Percentiles rank a stretch among this genome's conserved stretches.
These are phyloP conservation scores for Sarcodon sp. DNA, from an alignment of 768 basidiomycete genomes.

Conservation along the genomic window DNA sequence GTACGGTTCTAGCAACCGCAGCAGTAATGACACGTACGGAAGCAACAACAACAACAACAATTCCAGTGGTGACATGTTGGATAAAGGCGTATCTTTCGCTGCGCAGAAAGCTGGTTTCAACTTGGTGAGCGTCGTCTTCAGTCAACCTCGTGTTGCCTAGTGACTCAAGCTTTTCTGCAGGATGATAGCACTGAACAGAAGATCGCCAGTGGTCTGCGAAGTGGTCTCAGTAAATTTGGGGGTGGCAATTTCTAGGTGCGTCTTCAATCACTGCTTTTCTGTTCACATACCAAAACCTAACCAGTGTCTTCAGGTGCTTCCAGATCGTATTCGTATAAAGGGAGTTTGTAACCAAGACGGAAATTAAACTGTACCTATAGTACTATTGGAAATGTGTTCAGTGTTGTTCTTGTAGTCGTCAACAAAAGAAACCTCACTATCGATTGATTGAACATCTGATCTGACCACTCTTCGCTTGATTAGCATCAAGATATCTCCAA, in stretches of 20 bases:
- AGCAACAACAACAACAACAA: constrained; percentile 11
- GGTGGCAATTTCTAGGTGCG: constrained; percentile 1
- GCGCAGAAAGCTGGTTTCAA: constrained; percentile 29
- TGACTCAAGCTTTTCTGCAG: constrained; percentile 6
- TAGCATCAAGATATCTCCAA: not conserved
- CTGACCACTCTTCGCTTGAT: not conserved
- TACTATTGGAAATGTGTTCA: no score
- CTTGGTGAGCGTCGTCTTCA: constrained; percentile 21
- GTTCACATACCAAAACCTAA: not conserved
- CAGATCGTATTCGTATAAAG: no score
- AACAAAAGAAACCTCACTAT: no score
- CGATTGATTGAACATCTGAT: no score
- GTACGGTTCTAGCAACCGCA: not conserved
- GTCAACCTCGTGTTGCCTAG: not conserved
- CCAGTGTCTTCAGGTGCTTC: no score
- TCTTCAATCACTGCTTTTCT: not conserved
- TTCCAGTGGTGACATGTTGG: constrained; percentile 19
- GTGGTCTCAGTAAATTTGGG: constrained; percentile 7
- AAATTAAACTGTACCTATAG: no score
- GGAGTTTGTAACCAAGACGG: no score
- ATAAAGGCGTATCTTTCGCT: constrained; percentile 23
- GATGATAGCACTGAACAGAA: constrained; percentile 22
- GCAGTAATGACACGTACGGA: no score
- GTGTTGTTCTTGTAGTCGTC: no score
- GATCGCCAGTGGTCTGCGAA: constrained; percentile 21